Percentiles rank a stretch among this genome's conserved stretches.
Evolutionary conservation across 148 eudicot species (phyloP).

Genomic region (Spergularia marina): DNA sequence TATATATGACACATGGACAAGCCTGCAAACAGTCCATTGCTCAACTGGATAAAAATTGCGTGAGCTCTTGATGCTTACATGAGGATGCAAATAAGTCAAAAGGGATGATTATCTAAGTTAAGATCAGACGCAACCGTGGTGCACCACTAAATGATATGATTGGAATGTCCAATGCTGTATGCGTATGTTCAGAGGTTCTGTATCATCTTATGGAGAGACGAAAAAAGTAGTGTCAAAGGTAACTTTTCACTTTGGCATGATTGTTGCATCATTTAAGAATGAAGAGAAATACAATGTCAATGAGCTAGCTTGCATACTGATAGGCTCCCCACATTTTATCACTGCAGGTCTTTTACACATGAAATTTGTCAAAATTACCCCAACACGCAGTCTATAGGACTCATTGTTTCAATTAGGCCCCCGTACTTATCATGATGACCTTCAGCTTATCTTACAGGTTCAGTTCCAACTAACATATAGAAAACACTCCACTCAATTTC

Average conservation of each 20-base stretch:
- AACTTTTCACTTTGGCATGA: neutral
- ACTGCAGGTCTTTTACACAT: neutral
- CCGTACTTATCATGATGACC: neutral
- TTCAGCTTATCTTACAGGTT: neutral
- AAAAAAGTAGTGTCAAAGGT: neutral
- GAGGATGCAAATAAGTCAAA: neutral
- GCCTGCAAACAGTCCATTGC: neutral
- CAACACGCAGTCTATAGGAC: too few species aligned
- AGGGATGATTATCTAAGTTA: neutral
- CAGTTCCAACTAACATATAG: too few species aligned
- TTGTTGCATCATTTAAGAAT: neutral
- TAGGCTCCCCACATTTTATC: too few species aligned
- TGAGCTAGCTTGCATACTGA: neutral
- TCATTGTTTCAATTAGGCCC: neutral
- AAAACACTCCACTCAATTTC: neutral
- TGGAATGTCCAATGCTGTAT: neutral
- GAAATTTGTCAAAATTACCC: too few species aligned
- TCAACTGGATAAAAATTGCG: neutral
- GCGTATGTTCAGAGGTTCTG: neutral
- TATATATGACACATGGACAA: neutral
- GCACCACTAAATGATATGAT: too few species aligned
- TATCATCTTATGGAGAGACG: neutral
- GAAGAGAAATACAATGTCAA: neutral
- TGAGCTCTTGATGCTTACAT: neutral
- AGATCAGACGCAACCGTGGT: neutral